Evolutionary conservation across 1,139 yeast species (phyloP), one percentile per base, ranked within the genome.

Genomic region (Pneumocystis carinii): DNA sequence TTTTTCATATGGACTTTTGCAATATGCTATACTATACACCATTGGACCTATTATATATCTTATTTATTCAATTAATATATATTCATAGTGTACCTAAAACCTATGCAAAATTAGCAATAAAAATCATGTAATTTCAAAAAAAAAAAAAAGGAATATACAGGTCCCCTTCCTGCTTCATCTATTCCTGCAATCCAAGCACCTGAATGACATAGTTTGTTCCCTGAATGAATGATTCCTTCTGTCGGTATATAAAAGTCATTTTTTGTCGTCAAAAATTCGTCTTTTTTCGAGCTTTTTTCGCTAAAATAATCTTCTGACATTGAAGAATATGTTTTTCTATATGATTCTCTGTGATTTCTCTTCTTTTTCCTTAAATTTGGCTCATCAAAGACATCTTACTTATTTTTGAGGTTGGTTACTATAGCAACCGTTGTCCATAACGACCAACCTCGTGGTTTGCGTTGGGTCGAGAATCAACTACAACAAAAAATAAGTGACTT

Each of bases 81-180:
- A 15, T 6, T 27, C 17, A 1, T 15, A 42, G 6, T 38, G 14
- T 48, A n/a, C 32, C 55, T 48, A 48, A 19, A 48, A 48, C 55
- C 55, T 48, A 12, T 2, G 12, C 12, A 17, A 36, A 24, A 19
- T 60, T 56, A 12, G 14, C 4, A 27, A 15, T 41, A 8, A 12
- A 4, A 32, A 27, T 61, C 10, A 63, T 57, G 79, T 62, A 92
- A 71, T 5, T 32, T 32, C 10, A 48, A 2, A 8, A 19, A 48
- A 24, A 48, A 48, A 48, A 19, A 1, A 12, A 6, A 24, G 27
- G 3, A 8, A 48, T 8, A 24, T 0, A 94, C 97, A 0, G 99
- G 98, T 0, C 99, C 99, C 68, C 99, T 79, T 0, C 99, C 98
- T 0, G 99, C 98, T 73, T 92, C 99, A 72, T 92, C 98, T 1